These are phyloP conservation scores for Bryum argenteum DNA, from an alignment of 225 moss, liverwort and hornwort species.

Conservation along the genomic window DNA sequence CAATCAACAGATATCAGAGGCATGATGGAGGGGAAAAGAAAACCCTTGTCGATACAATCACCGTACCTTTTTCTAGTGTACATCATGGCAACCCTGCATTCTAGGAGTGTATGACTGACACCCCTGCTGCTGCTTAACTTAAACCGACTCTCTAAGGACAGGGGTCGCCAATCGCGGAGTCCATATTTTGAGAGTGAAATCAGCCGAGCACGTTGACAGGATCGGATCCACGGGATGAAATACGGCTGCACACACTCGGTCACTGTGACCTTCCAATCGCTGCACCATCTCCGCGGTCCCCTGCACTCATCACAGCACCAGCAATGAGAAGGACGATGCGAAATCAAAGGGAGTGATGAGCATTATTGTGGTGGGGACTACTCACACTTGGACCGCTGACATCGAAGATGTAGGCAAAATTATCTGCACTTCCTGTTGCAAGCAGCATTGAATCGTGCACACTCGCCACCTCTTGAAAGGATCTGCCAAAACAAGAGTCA, in stretches of 20 bases:
- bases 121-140: too few species aligned
- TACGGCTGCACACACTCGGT: constrained; percentile 80
- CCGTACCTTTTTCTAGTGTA: too few species aligned
- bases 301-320: constrained; percentile 43
- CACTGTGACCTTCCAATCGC: constrained; percentile 84
- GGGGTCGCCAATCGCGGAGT: constrained; percentile 52
- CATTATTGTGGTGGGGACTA: constrained; percentile 6
- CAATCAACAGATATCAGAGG: too few species aligned
- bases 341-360: background rate
- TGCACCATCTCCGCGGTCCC: constrained; percentile 86
- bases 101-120: too few species aligned
- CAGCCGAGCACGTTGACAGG: constrained; percentile 82
- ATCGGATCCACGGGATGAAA: constrained; percentile 81
- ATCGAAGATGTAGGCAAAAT: constrained; percentile 82
- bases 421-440: constrained; percentile 90
- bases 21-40: too few species aligned
- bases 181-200: constrained; percentile 82
- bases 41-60: too few species aligned
- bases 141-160: background rate
- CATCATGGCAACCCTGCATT: too few species aligned
- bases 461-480: constrained; percentile 55
- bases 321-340: background rate
- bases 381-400: constrained; percentile 88
- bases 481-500: constrained; percentile 29
- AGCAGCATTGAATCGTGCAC: constrained; percentile 75